These are phyloP conservation scores for Leishmania tropica DNA, from an alignment of 208 protist species.

Conservation along the genomic window DNA sequence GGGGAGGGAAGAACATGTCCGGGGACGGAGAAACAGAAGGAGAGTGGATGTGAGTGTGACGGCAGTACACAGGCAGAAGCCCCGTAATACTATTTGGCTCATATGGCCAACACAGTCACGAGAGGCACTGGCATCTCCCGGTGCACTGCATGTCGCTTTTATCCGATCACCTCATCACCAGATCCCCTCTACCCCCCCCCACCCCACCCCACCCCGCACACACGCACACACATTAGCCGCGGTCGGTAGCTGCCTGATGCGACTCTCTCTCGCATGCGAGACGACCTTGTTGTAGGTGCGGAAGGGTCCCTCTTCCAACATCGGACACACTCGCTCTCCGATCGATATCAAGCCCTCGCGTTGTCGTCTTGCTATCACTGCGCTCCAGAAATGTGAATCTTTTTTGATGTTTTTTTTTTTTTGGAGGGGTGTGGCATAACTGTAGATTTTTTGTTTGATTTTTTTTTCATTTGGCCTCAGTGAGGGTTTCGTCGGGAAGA, in stretches of 20 bases:
- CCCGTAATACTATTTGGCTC: neutral
- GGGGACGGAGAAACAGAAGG: neutral
- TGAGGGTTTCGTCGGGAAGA: neutral
- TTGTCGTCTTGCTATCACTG: neutral
- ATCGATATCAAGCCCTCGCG: neutral
- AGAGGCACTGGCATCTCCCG: neutral
- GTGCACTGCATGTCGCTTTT: neutral
- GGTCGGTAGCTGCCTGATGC: neutral
- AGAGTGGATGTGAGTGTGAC: neutral
- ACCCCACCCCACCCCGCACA: too few relatives aligned
- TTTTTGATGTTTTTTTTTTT: neutral
- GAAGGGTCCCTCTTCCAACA: neutral
- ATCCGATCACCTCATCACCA: neutral
- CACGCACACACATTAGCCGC: neutral
- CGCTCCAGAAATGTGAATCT: neutral
- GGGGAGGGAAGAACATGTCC: neutral
- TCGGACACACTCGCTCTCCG: neutral
- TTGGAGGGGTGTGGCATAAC: neutral
- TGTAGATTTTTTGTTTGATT: too few relatives aligned
- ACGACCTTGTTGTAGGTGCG: neutral
- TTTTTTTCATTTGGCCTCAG: neutral
- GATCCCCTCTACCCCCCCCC: neutral
- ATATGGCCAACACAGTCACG: neutral
- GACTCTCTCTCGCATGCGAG: neutral
- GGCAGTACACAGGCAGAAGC: neutral